Evolutionary conservation across 371 early-diverging fungal genomes (phyloP).

Genomic region (Lichtheimia hyalospora): DNA sequence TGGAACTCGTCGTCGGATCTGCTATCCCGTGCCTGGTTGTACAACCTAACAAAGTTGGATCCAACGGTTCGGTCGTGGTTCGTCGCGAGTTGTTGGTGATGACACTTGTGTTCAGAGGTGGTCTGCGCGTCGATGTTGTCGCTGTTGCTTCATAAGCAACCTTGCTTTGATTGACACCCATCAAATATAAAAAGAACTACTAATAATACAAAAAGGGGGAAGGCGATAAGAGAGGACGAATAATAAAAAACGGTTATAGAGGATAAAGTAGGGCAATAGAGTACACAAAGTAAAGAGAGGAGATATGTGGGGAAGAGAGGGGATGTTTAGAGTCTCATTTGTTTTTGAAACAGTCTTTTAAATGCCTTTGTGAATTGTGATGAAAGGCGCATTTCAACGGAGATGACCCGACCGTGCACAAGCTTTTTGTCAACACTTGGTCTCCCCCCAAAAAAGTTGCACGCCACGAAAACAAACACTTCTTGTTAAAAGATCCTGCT

Average conservation of each 20-base stretch:
- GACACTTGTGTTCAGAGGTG: background rate
- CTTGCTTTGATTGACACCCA: constrained; percentile 17
- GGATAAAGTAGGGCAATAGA: background rate
- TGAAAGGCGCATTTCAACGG: background rate
- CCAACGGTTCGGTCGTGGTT: background rate
- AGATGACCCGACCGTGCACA: constrained; percentile 1
- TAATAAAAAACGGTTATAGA: constrained; percentile 4
- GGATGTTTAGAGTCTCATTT: background rate
- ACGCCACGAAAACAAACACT: constrained; percentile 3
- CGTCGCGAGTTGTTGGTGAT: background rate
- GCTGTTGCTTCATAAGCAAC: background rate
- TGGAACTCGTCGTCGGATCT: constrained; percentile 18
- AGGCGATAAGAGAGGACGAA: background rate
- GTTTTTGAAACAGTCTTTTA: background rate
- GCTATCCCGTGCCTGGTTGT: constrained; percentile 19
- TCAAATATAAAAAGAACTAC: background rate
- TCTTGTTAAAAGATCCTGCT: no score
- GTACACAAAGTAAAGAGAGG: background rate
- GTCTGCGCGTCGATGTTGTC: background rate
- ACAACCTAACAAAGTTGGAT: constrained; percentile 13
- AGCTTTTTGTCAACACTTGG: background rate
- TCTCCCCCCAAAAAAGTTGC: background rate
- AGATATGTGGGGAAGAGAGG: constrained; percentile 3
- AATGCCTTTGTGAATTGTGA: background rate
- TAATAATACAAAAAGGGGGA: background rate